Evolutionary conservation across 139 green algal genomes (phyloP).

Genomic region (Chlorella sp.): DNA sequence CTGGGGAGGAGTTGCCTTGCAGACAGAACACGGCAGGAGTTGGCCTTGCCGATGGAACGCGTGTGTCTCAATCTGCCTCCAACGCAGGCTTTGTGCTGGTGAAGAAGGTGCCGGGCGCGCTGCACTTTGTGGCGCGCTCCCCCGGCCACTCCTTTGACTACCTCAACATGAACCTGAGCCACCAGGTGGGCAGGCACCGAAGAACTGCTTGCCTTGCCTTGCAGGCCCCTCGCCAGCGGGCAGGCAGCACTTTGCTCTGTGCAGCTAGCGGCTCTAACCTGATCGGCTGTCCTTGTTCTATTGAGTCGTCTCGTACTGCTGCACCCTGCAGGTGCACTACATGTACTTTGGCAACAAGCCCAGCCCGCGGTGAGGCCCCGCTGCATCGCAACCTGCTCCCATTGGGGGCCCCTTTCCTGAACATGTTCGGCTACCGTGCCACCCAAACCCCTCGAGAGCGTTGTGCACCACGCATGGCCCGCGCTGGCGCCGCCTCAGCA

Average conservation of each 20-base stretch:
- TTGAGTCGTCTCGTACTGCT: too few species aligned
- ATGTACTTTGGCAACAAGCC: constrained; percentile 83
- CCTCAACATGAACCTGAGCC: constrained; percentile 85
- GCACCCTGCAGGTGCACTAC: constrained; percentile 37
- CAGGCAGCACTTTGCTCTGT: too few species aligned
- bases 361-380: constrained; percentile 40
- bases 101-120: constrained; percentile 95
- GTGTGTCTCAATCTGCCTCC: background rate
- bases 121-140: constrained; percentile 84
- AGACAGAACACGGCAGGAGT: background rate
- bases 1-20: background rate
- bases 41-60: too few species aligned
- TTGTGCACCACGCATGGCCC: too few species aligned
- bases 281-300: too few species aligned
- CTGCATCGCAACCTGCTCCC: background rate
- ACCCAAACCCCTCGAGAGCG: too few species aligned
- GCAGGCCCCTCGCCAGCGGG: too few species aligned
- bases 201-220: too few species aligned
- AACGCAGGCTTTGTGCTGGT: constrained; percentile 93
- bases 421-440: too few species aligned
- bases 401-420: background rate
- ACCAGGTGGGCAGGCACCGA: constrained; percentile 55
- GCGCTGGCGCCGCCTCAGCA: too few species aligned
- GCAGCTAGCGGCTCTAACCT: too few species aligned
- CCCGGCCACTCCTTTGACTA: constrained; percentile 90